Evolutionary conservation across 148 eudicot genomes (phyloP).

Genomic region (Dysphania ambrosioides): DNA sequence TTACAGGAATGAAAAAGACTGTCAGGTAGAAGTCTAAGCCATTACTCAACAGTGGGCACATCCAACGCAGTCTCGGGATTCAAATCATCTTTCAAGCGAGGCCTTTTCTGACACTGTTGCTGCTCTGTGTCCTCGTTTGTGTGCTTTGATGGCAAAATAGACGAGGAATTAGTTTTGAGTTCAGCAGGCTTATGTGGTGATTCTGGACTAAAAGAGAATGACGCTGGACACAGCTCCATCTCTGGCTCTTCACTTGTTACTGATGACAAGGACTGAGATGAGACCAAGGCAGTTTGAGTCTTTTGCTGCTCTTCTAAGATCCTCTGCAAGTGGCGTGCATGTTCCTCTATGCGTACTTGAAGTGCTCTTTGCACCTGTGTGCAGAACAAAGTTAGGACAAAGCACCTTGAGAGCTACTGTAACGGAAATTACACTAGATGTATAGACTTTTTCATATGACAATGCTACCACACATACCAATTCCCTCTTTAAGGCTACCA

Average conservation of each 20-base stretch:
- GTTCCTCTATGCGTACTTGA: conserved; percentile 46
- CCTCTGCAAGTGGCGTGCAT: conserved; percentile 45
- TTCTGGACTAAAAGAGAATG: conserved; percentile 17
- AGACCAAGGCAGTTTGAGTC: conserved; percentile 27
- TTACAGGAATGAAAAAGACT: not conserved
- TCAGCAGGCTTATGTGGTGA: conserved; percentile 28
- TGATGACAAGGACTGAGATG: conserved; percentile 27
- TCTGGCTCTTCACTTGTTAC: conserved; percentile 25
- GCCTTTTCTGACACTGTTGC: conserved; percentile 29
- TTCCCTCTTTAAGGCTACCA: not conserved
- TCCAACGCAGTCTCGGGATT: conserved; percentile 19
- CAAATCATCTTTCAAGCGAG: conserved; percentile 15
- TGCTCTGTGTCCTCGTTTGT: conserved; percentile 19
- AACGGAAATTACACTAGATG: not conserved
- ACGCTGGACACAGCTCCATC: conserved; percentile 10
- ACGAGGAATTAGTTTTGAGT: conserved; percentile 28
- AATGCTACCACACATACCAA: not conserved
- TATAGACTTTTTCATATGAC: not conserved
- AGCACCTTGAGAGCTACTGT: not conserved
- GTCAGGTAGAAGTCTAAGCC: not conserved
- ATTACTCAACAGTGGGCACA: not conserved
- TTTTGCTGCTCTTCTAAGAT: conserved; percentile 46
- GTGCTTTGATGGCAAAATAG: conserved; percentile 24
- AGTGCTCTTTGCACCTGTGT: conserved; percentile 42
- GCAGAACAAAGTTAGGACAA: not conserved